Evolutionary conservation across 75 land plant genomes (phyloP).

Genomic region (Isoetes taiwanensis): DNA sequence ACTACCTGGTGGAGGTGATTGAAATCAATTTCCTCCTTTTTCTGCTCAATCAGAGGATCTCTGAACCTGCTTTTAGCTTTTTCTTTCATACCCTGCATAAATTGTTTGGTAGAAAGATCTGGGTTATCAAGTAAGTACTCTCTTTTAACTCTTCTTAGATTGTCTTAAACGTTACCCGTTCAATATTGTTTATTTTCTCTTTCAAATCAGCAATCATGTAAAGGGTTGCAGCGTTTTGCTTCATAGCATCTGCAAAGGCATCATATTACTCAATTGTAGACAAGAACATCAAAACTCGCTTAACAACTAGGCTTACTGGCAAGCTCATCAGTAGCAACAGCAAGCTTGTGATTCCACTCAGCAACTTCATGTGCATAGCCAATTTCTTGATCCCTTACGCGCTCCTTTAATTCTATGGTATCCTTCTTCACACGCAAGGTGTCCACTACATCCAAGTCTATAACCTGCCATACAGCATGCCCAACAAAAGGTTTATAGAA

Average conservation of each 20-base stretch:
- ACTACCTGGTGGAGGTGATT: slow-evolving; percentile 12
- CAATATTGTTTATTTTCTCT: slow-evolving; percentile 12
- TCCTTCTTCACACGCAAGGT: slow-evolving; percentile 23
- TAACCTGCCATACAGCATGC: slow-evolving; percentile 7
- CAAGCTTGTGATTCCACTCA: slow-evolving; percentile 12
- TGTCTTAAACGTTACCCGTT: slow-evolving; percentile 7
- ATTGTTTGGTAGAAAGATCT: neutral
- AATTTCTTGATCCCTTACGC: slow-evolving; percentile 15
- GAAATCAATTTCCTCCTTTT: slow-evolving; percentile 18
- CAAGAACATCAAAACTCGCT: neutral
- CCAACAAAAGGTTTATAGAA: neutral
- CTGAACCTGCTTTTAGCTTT: slow-evolving; percentile 15
- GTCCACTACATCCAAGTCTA: slow-evolving; percentile 21
- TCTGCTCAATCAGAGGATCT: slow-evolving; percentile 24
- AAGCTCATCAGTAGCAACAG: slow-evolving; percentile 17
- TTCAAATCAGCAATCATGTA: slow-evolving; percentile 21
- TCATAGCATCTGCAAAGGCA: slow-evolving; percentile 8
- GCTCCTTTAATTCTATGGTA: slow-evolving; percentile 9
- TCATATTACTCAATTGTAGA: too few relatives aligned
- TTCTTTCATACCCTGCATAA: slow-evolving; percentile 20
- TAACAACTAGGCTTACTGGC: slow-evolving; percentile 14
- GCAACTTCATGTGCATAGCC: slow-evolving; percentile 12
- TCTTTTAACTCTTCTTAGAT: neutral
- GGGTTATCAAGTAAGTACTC: neutral
- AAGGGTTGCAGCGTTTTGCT: slow-evolving; percentile 21